phyloP scores from a whole-genome alignment of 164 flowering plant species.

The Cinnamomum micranthum region DNA sequence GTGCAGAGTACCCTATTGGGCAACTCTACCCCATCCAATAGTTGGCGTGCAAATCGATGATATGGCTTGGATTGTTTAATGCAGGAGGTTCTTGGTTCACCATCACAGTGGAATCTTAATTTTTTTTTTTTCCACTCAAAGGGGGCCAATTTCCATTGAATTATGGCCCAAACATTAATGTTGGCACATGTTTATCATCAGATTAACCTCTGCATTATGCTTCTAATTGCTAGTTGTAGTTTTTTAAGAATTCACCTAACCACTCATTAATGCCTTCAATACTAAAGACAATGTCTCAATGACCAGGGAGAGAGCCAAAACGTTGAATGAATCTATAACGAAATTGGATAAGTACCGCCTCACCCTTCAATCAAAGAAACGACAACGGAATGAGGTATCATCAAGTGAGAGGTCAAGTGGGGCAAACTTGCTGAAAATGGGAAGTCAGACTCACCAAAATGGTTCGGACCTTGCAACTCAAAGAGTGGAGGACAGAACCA shows the following conservation, averaged over 20 bases:
- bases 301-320: constrained; percentile 60
- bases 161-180: background rate
- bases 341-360: constrained; percentile 53
- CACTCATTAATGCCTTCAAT: background rate
- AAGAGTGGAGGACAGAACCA: constrained; percentile 54
- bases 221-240: background rate
- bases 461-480: constrained; percentile 41
- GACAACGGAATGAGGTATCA: constrained; percentile 34
- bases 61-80: background rate
- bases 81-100: background rate
- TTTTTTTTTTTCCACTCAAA: no score
- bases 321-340: constrained; percentile 46
- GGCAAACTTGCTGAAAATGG: constrained; percentile 45
- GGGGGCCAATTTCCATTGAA: background rate
- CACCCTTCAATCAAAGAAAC: constrained; percentile 46
- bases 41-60: background rate
- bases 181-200: background rate
- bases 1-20: no score
- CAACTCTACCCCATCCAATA: no score
- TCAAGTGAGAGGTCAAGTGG: constrained; percentile 54
- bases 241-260: constrained; percentile 2
- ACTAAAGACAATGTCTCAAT: constrained; percentile 23
- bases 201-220: background rate
- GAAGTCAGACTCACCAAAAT: constrained; percentile 45
- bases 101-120: background rate